Conservation (phyloP, 208 protist species). For the Acanthamoeba castellanii region DNA sequence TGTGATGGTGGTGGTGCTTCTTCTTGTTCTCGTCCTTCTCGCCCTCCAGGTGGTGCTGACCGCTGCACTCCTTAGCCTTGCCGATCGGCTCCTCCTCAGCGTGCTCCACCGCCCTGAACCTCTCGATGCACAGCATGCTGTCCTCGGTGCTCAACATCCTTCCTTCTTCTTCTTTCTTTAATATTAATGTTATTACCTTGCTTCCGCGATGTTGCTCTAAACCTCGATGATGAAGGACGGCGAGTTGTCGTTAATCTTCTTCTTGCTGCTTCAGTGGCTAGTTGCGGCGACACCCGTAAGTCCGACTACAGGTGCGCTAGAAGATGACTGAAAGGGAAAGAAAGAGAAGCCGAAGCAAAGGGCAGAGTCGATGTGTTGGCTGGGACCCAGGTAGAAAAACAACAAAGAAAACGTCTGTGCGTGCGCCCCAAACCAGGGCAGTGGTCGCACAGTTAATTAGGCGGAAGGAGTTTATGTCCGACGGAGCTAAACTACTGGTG, state of each 20-base stretch:
- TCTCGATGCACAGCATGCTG: conserved; percentile 3
- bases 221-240: no score
- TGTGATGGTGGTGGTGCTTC: background rate
- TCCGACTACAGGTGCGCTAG: conserved; percentile 1
- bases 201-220: no score
- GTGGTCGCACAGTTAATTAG: background rate
- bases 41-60: background rate
- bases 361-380: no score
- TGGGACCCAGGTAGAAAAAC: background rate
- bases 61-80: background rate
- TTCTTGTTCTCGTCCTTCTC: conserved; percentile 11
- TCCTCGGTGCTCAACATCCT: conserved; percentile 35
- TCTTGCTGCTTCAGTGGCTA: no score
- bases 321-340: background rate
- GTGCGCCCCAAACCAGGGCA: no score
- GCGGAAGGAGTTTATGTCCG: background rate
- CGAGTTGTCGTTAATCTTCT: no score
- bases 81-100: background rate
- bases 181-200: background rate
- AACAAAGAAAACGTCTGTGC: background rate
- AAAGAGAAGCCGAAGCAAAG: background rate
- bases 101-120: background rate
- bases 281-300: background rate
- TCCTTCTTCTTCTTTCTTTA: background rate
- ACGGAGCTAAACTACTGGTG: background rate